These are phyloP conservation scores for Fusarium sp. DNA, from an alignment of 2,329 filamentous ascomycete genomes.

Conservation along the genomic window DNA sequence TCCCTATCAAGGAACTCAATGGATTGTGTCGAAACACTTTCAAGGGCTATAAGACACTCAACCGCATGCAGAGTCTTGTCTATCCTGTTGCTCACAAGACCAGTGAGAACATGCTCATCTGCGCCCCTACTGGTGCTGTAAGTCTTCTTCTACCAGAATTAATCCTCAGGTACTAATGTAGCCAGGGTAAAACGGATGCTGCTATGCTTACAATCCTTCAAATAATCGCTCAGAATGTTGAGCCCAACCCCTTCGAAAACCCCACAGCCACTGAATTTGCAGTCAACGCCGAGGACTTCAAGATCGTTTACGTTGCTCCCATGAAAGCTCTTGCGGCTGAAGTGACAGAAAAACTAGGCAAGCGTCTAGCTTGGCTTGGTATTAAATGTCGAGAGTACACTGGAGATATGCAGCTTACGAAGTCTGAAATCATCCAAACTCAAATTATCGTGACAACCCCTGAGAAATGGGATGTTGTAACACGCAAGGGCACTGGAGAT, in stretches of 20 bases:
- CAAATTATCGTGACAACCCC: slow-evolving; percentile 99
- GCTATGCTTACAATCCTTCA: slow-evolving; percentile 97
- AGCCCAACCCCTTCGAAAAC: slow-evolving; percentile 83
- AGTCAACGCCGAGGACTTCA: slow-evolving; percentile 90
- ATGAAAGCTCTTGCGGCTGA: slow-evolving; percentile 99
- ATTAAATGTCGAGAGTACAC: slow-evolving; percentile 94
- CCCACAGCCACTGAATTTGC: slow-evolving; percentile 81
- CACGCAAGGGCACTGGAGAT: slow-evolving; percentile 95
- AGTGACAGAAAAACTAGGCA: slow-evolving; percentile 93
- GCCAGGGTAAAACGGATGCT: slow-evolving; percentile 92
- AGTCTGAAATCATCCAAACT: slow-evolving; percentile 93
- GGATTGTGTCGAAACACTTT: slow-evolving; percentile 92
- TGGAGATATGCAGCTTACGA: slow-evolving; percentile 98
- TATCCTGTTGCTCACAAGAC: slow-evolving; percentile 96
- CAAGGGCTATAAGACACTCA: slow-evolving; percentile 91
- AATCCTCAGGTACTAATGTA: slow-evolving; percentile 26
- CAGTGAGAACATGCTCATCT: slow-evolving; percentile 98
- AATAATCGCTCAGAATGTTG: slow-evolving; percentile 86
- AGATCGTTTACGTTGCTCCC: slow-evolving; percentile 97
- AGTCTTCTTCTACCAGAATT: slow-evolving; percentile 53
- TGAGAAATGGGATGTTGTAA: slow-evolving; percentile 99
- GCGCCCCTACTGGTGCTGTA: slow-evolving; percentile 92
- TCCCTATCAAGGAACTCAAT: slow-evolving; percentile 86
- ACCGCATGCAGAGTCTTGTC: slow-evolving; percentile 97
- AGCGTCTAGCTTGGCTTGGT: slow-evolving; percentile 92